These are phyloP conservation scores for Candolleomyces efflorescens DNA, from an alignment of 768 basidiomycete species.

Conservation along the genomic window DNA sequence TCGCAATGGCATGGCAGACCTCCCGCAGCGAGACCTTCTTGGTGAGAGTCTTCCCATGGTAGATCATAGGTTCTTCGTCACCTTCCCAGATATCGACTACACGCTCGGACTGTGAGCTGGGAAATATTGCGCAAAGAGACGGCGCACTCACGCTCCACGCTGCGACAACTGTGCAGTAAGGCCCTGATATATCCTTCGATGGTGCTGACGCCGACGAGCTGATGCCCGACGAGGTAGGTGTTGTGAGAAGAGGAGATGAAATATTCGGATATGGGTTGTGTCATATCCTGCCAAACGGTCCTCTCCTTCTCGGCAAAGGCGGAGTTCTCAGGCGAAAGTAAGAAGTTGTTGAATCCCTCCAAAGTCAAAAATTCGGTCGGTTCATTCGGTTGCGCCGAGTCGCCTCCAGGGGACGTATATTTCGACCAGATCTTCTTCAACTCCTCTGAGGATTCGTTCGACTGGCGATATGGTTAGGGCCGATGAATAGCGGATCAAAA, in stretches of 20 bases:
- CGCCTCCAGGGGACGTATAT: conserved; percentile 21
- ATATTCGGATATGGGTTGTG: conserved; percentile 80
- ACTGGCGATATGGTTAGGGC: conserved; percentile 21
- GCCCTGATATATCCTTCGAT: conserved; percentile 93
- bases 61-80: conserved; percentile 77
- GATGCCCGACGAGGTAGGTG: conserved; percentile 84
- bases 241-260: conserved; percentile 91
- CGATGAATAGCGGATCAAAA: neutral
- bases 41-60: conserved; percentile 87
- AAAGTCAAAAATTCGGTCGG: conserved; percentile 36
- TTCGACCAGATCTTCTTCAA: conserved; percentile 31
- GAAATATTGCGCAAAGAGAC: neutral
- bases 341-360: conserved; percentile 72
- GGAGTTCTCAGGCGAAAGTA: conserved; percentile 76
- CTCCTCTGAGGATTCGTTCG: conserved; percentile 26
- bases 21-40: conserved; percentile 78
- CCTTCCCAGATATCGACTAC: conserved; percentile 93
- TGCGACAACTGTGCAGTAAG: conserved; percentile 84
- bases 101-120: neutral
- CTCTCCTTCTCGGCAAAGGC: conserved; percentile 36
- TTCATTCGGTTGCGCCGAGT: conserved; percentile 12
- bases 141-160: conserved; percentile 74
- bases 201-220: conserved; percentile 83
- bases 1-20: conserved; percentile 76
- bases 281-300: conserved; percentile 79